Evolutionary conservation across 2,329 filamentous ascomycete species (phyloP).

Genomic region (Monascus ruber): DNA sequence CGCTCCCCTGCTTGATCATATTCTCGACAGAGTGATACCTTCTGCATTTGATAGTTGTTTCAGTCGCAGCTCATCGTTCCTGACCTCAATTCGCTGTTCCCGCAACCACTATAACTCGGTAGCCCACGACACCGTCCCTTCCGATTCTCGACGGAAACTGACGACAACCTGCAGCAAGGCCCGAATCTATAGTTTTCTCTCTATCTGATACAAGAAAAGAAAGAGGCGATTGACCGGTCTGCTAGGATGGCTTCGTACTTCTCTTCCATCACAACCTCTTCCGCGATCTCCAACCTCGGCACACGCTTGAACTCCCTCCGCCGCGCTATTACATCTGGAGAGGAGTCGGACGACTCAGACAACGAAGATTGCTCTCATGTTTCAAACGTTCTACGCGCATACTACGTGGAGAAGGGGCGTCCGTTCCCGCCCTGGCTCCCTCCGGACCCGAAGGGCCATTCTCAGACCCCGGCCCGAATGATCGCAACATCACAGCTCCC

Average conservation of each 20-base stretch:
- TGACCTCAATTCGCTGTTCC: too few relatives aligned
- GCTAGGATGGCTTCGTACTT: conserved; percentile 66
- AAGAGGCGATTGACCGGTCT: neutral
- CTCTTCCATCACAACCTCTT: conserved; percentile 47
- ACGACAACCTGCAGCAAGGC: too few relatives aligned
- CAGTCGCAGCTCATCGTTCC: too few relatives aligned
- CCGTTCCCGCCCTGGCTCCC: conserved; percentile 79
- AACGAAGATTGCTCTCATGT: conserved; percentile 83
- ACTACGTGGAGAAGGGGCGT: conserved; percentile 81
- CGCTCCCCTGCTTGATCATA: too few relatives aligned
- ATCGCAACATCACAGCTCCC: conserved; percentile 44
- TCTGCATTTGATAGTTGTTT: too few relatives aligned
- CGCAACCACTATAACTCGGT: too few relatives aligned
- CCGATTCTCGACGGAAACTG: too few relatives aligned
- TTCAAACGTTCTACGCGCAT: conserved; percentile 80
- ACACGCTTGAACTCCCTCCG: conserved; percentile 48
- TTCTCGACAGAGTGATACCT: too few relatives aligned
- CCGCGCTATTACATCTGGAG: conserved; percentile 31
- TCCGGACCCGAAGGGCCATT: conserved; percentile 68
- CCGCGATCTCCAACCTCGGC: conserved; percentile 42
- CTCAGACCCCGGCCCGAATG: conserved; percentile 36
- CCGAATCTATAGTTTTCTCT: too few relatives aligned
- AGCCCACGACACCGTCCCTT: too few relatives aligned
- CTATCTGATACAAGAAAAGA: too few relatives aligned
- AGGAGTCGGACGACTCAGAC: conserved; percentile 34